Evolutionary conservation across 768 basidiomycete species (phyloP).

Genomic region (Chalciporus sphaerocephalus): DNA sequence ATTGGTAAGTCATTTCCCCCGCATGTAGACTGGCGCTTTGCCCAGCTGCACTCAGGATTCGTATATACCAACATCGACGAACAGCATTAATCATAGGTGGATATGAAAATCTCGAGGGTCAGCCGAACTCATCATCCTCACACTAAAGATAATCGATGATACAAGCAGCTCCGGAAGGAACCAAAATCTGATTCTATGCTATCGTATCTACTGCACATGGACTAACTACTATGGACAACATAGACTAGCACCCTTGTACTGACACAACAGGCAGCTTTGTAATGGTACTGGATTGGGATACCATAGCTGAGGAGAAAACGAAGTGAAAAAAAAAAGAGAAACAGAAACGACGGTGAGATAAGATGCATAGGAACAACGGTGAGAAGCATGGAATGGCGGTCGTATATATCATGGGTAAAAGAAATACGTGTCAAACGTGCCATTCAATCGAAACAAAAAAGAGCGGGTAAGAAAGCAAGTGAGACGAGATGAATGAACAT

Average conservation of each 20-base stretch:
- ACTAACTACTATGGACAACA: slow-evolving; percentile 11
- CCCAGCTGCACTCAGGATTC: no score
- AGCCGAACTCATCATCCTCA: neutral
- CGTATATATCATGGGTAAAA: neutral
- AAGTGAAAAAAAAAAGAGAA: neutral
- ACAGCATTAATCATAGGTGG: no score
- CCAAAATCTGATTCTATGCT: slow-evolving; percentile 13
- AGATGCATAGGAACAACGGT: slow-evolving; percentile 4
- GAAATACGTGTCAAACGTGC: slow-evolving; percentile 1
- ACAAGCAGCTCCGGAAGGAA: slow-evolving; percentile 41
- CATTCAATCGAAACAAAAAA: slow-evolving; percentile 10
- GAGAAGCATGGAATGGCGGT: neutral
- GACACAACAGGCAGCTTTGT: slow-evolving; percentile 12
- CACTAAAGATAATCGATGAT: slow-evolving; percentile 24
- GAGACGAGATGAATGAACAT: neutral
- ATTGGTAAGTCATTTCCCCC: no score
- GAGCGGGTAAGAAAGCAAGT: neutral
- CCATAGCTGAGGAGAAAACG: neutral
- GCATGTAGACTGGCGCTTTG: no score
- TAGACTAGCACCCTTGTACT: slow-evolving; percentile 11
- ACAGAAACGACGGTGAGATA: neutral
- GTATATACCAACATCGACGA: no score
- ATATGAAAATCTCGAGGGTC: no score
- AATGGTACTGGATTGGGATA: slow-evolving; percentile 14
- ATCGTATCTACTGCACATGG: slow-evolving; percentile 6